phyloP scores from a whole-genome alignment of 345 rosid species.

The Eucalyptus caleyi region DNA sequence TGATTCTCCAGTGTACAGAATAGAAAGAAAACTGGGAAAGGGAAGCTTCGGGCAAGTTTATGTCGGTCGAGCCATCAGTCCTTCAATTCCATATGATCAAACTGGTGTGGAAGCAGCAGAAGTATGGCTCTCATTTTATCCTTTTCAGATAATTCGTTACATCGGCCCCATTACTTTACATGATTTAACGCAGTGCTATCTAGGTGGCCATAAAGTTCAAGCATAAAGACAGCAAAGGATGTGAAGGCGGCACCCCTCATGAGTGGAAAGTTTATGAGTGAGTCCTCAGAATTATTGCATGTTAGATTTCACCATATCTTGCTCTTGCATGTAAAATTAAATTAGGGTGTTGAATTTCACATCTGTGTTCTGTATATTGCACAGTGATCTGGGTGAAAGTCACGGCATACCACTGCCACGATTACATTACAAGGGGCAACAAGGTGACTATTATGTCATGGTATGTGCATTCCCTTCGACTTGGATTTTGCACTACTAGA shows the following conservation, averaged over 20 bases:
- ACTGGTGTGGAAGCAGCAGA: conserved; percentile 61
- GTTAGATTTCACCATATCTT: neutral
- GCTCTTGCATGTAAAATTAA: neutral
- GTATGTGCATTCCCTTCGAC: conserved; percentile 10
- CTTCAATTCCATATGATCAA: conserved; percentile 30
- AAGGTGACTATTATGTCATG: conserved; percentile 65
- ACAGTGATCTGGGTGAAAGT: conserved; percentile 60
- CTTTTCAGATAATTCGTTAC: neutral
- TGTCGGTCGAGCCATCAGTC: conserved; percentile 58
- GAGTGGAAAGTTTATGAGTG: conserved; percentile 99
- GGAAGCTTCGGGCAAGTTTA: conserved; percentile 95
- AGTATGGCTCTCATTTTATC: conserved; percentile 13
- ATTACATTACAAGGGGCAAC: conserved; percentile 62
- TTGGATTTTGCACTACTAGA: neutral
- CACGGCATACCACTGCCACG: conserved; percentile 46
- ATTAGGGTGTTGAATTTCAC: neutral
- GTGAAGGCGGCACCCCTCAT: conserved; percentile 73
- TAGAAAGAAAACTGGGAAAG: conserved; percentile 80
- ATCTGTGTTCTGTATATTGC: neutral
- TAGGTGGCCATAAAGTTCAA: conserved; percentile 94
- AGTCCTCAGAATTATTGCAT: neutral
- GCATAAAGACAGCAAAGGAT: conserved; percentile 85
- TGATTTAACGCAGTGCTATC: neutral
- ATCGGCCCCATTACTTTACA: neutral
- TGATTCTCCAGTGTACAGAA: conserved; percentile 67